Conservation (phyloP, 805 yeast genomes). For the Wickerhamiella shivajii region DNA sequence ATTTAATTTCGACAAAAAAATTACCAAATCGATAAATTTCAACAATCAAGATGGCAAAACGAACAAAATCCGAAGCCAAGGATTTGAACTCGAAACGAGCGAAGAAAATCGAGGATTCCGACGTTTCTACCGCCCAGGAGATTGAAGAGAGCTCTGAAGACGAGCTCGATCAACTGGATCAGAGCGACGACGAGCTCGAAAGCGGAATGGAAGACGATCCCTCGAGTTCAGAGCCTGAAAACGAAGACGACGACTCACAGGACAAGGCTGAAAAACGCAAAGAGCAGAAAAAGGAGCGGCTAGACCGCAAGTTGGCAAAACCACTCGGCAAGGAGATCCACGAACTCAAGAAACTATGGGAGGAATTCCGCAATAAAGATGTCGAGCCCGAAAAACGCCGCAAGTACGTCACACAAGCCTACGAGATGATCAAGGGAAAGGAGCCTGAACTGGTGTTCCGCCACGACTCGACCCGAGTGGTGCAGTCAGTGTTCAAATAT, state of each 20-base stretch:
- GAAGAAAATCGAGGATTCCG: too few relatives aligned
- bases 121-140: slow-evolving; percentile 12
- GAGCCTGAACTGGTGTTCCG: slow-evolving; percentile 76
- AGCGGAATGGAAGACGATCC: slow-evolving; percentile 12
- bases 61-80: too few relatives aligned
- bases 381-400: slow-evolving; percentile 64
- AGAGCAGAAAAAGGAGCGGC: slow-evolving; percentile 50
- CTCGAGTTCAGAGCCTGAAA: too few relatives aligned
- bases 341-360: slow-evolving; percentile 80
- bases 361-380: slow-evolving; percentile 67
- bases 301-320: slow-evolving; percentile 76
- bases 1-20: too few relatives aligned
- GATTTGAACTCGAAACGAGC: too few relatives aligned
- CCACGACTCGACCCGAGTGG: slow-evolving; percentile 93
- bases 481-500: slow-evolving; percentile 83
- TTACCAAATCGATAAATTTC: too few relatives aligned
- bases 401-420: slow-evolving; percentile 65
- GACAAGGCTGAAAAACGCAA: slow-evolving; percentile 41
- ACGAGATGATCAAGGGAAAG: slow-evolving; percentile 67
- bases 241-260: slow-evolving; percentile 7
- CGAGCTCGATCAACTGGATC: slow-evolving; percentile 12
- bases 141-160: slow-evolving; percentile 10
- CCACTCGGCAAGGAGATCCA: slow-evolving; percentile 79
- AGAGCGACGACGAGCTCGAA: slow-evolving; percentile 11
- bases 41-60: too few relatives aligned